Evolutionary conservation across 129 eudicot genomes (phyloP).

Genomic region (Arctium minus): DNA sequence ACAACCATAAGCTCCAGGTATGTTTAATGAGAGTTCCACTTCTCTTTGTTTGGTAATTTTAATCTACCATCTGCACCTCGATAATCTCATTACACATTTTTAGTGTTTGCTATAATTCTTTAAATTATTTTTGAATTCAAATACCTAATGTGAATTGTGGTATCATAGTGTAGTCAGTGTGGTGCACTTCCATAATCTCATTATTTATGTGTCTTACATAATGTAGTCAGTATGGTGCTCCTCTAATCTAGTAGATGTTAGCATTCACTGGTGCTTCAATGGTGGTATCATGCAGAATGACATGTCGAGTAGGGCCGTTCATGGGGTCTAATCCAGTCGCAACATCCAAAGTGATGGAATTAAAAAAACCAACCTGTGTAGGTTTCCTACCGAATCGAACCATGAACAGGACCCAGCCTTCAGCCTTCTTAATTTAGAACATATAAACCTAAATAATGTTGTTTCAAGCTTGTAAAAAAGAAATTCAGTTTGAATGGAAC

Average conservation of each 20-base stretch:
- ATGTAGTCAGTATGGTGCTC: background rate
- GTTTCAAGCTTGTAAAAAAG: too few relatives aligned
- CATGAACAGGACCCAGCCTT: too few relatives aligned
- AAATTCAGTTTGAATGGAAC: too few relatives aligned
- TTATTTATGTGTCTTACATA: background rate
- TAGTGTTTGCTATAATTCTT: background rate
- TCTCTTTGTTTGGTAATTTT: background rate
- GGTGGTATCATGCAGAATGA: background rate
- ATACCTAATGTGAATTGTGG: background rate
- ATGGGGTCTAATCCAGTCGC: too few relatives aligned
- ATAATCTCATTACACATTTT: background rate
- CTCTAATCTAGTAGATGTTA: background rate
- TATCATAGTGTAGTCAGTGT: too few relatives aligned
- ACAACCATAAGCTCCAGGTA: constrained; percentile 97
- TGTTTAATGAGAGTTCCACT: background rate
- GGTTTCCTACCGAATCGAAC: too few relatives aligned
- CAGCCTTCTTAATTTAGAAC: too few relatives aligned
- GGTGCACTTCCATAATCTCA: background rate
- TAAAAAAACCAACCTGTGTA: too few relatives aligned
- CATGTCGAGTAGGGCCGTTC: too few relatives aligned
- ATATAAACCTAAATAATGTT: too few relatives aligned
- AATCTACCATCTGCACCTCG: background rate
- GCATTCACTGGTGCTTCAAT: background rate
- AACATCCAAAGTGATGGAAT: too few relatives aligned
- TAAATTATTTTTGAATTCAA: background rate